These are phyloP conservation scores for Colletotrichum spaethianum DNA, from an alignment of 2,329 filamentous ascomycete species.

Conservation along the genomic window DNA sequence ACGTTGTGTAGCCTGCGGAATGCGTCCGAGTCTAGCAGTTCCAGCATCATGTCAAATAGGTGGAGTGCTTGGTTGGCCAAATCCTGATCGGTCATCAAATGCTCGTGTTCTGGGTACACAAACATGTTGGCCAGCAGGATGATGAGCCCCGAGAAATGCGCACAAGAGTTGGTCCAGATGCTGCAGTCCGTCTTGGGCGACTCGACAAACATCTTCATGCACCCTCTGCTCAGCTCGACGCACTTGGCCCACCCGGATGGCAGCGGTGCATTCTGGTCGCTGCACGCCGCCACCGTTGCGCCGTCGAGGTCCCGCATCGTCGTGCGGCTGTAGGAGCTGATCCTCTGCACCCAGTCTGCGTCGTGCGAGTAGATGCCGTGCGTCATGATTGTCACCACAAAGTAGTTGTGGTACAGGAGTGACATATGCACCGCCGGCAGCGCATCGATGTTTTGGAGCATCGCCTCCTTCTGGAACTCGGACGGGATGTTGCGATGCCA, in stretches of 20 bases:
- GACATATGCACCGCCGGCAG: slow-evolving; percentile 52
- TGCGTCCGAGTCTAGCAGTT: not conserved
- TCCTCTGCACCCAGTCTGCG: slow-evolving; percentile 53
- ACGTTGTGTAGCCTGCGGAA: slow-evolving; percentile 35
- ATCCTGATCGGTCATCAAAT: slow-evolving; percentile 47
- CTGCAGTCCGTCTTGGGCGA: slow-evolving; percentile 50
- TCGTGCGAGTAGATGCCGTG: slow-evolving; percentile 57
- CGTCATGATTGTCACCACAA: slow-evolving; percentile 53
- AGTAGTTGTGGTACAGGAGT: slow-evolving; percentile 54
- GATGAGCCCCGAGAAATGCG: slow-evolving; percentile 52
- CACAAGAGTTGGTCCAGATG: slow-evolving; percentile 48
- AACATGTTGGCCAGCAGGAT: slow-evolving; percentile 52
- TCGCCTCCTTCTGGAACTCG: slow-evolving; percentile 52
- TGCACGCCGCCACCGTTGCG: not conserved
- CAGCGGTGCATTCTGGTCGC: slow-evolving; percentile 42
- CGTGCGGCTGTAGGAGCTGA: slow-evolving; percentile 48
- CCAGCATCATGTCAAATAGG: slow-evolving; percentile 46
- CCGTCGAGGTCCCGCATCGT: slow-evolving; percentile 45
- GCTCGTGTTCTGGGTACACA: slow-evolving; percentile 47
- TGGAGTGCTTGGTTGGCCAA: slow-evolving; percentile 47
- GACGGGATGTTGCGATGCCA: slow-evolving; percentile 54
- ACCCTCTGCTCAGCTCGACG: slow-evolving; percentile 51
- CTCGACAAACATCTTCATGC: slow-evolving; percentile 50
- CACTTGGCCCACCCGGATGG: slow-evolving; percentile 52
- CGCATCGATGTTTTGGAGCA: slow-evolving; percentile 42